Evolutionary conservation across 768 basidiomycete species (phyloP), one percentile per base, ranked within the genome.

Genomic region (Leccinellum rugosiceps): DNA sequence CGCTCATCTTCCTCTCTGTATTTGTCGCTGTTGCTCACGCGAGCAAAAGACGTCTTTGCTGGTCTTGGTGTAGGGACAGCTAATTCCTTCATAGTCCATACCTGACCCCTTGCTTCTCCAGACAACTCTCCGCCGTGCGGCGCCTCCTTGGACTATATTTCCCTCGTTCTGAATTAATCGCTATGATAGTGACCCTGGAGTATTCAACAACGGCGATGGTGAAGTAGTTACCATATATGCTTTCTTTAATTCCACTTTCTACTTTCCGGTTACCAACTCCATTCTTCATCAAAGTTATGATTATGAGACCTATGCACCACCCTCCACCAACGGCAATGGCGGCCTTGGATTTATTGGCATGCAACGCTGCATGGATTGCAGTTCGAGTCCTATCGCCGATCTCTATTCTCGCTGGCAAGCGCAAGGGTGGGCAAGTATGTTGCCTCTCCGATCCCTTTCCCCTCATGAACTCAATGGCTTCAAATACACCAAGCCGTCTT

Each of bases 261-360:
- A 25, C 11, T 2, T 6, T 7, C n/a, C 28, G 3, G 19, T 45
- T 6, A 13, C 19, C 58, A 26, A 47, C 35, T 14, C 10, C 1
- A 50, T n/a, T 1, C 38, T 47, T 28, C 3, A 25, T 45, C 9
- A 9, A 41, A 76, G 74, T 46, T 76, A 77, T 52, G 75, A 76
- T 57, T 76, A 68, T 35, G 75, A 76, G 54, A 76, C 75, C 15
- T 71, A 67, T 41, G 34, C 58, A 9, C 75, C 75, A 6, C 63
- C 68, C 5, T 75, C 75, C 31, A 67, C 66, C 13, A 74, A 74
- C 44, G 75, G 75, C 1, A 63, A 60, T 6, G 75, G 75, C 2
- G 75, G 76, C 8, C 71, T 76, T 11, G 66, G 64, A 5, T 76
- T 77, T 60, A 73, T 76, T 6, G 75, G 75, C 11, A 77, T 69